Percentiles rank a stretch among this genome's conserved stretches.
These are phyloP conservation scores for Tricholoma matsutake DNA, from an alignment of 768 basidiomycete genomes.

Conservation along the genomic window DNA sequence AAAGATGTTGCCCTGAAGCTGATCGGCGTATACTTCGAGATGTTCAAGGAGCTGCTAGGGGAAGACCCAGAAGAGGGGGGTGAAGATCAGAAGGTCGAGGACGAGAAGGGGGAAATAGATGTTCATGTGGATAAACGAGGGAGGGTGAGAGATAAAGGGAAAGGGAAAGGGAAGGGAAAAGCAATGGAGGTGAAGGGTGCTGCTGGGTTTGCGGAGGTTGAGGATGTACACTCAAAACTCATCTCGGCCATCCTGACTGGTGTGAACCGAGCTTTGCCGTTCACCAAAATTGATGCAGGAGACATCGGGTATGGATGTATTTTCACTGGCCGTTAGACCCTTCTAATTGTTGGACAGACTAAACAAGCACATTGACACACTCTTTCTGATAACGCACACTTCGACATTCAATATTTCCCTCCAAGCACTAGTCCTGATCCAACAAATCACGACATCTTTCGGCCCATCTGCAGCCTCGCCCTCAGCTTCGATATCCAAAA, in stretches of 20 bases:
- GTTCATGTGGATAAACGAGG: constrained; percentile 21
- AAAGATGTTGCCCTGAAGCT: constrained; percentile 71
- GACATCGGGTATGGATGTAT: constrained; percentile 52
- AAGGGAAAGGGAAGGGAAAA: constrained; percentile 36
- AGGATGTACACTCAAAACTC: constrained; percentile 77
- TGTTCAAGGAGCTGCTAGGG: constrained; percentile 86
- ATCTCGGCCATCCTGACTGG: constrained; percentile 91
- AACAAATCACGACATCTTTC: constrained; percentile 70
- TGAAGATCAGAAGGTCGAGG: constrained; percentile 28
- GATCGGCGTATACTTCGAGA: constrained; percentile 90
- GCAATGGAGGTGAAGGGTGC: constrained; percentile 45
- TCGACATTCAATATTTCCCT: constrained; percentile 97
- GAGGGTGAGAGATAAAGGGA: constrained; percentile 24
- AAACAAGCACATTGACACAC: constrained; percentile 83
- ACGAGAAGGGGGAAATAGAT: constrained; percentile 28
- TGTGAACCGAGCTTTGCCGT: constrained; percentile 93
- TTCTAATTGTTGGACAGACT: constrained; percentile 46
- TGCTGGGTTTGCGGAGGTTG: constrained; percentile 69
- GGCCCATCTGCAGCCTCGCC: constrained; percentile 34
- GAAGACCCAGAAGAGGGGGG: constrained; percentile 34
- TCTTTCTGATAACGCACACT: constrained; percentile 92
- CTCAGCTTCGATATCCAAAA: constrained; percentile 41
- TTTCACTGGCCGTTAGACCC: neutral
- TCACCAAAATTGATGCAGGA: constrained; percentile 74
- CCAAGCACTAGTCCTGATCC: constrained; percentile 86